Evolutionary conservation across 495 filamentous ascomycete genomes (phyloP).

Genomic region (Rusavskia elegans): DNA sequence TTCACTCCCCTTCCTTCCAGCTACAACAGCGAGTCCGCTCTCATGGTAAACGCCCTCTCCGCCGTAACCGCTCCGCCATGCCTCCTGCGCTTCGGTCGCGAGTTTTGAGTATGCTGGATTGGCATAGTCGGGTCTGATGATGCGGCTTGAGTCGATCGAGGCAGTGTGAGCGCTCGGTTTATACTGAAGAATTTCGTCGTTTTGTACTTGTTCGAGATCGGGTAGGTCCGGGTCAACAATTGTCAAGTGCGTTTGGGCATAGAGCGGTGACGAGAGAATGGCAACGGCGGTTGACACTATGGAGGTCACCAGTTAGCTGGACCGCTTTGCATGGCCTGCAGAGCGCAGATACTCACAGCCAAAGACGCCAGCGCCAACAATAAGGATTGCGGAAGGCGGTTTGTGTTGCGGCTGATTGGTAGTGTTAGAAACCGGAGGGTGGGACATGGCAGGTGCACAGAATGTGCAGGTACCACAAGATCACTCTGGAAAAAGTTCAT

Average conservation of each 20-base stretch:
- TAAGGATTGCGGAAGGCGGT: conserved; percentile 38
- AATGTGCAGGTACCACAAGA: too few species aligned
- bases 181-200: background rate
- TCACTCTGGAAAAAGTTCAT: too few species aligned
- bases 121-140: conserved; percentile 71
- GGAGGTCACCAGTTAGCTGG: conserved; percentile 2
- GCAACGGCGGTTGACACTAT: conserved; percentile 48
- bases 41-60: conserved; percentile 56
- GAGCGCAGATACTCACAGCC: conserved; percentile 32
- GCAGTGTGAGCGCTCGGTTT: conserved; percentile 42
- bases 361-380: conserved; percentile 65
- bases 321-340: conserved; percentile 9
- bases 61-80: conserved; percentile 39
- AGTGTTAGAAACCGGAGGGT: too few species aligned
- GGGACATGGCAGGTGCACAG: too few species aligned
- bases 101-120: conserved; percentile 56
- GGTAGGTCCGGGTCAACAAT: conserved; percentile 45
- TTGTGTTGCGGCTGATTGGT: background rate
- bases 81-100: conserved; percentile 44
- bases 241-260: conserved; percentile 41
- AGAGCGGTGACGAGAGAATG: conserved; percentile 37
- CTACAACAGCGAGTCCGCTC: conserved; percentile 54
- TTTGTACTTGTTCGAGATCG: conserved; percentile 34
- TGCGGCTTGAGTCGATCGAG: conserved; percentile 60
- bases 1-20: conserved; percentile 32